These are phyloP conservation scores for Guyanaporus albipodus DNA, from an alignment of 768 basidiomycete genomes.

Conservation along the genomic window DNA sequence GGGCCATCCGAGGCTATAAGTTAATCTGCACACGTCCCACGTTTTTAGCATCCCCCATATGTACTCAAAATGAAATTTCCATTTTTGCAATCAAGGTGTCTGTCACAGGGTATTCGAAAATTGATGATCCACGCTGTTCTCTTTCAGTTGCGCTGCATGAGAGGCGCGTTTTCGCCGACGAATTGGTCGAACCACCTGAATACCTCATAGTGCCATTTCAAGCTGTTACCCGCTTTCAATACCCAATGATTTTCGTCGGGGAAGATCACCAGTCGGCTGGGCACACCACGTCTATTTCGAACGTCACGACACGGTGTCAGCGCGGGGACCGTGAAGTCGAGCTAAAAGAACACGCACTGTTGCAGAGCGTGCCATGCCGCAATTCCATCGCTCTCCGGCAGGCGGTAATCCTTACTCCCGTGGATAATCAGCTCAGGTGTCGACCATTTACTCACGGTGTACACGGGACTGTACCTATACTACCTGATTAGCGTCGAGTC, in stretches of 20 bases:
- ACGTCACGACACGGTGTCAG: neutral
- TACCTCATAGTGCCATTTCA: conserved; percentile 96
- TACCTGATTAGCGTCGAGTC: neutral
- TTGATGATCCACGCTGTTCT: too few relatives aligned
- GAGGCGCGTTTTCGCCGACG: conserved; percentile 37
- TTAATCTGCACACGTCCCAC: too few relatives aligned
- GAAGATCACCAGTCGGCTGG: conserved; percentile 78
- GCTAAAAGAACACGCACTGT: conserved; percentile 48
- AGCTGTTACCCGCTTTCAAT: conserved; percentile 71
- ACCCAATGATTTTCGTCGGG: conserved; percentile 96
- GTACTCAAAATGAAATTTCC: too few relatives aligned
- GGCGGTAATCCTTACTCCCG: conserved; percentile 82
- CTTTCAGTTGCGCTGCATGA: conserved; percentile 13
- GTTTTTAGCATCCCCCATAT: too few relatives aligned
- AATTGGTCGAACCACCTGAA: conserved; percentile 84
- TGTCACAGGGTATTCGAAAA: too few relatives aligned
- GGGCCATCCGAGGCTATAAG: too few relatives aligned
- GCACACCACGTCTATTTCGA: conserved; percentile 54
- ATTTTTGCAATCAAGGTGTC: too few relatives aligned
- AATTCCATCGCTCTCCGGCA: conserved; percentile 83
- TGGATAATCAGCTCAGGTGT: conserved; percentile 86
- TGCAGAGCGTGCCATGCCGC: conserved; percentile 82
- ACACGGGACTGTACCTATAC: conserved; percentile 68
- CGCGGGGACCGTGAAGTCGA: neutral
- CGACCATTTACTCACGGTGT: conserved; percentile 80